Conservation (phyloP, 225 moss, liverwort and hornwort species). For the Anthoceros angustus region DNA sequence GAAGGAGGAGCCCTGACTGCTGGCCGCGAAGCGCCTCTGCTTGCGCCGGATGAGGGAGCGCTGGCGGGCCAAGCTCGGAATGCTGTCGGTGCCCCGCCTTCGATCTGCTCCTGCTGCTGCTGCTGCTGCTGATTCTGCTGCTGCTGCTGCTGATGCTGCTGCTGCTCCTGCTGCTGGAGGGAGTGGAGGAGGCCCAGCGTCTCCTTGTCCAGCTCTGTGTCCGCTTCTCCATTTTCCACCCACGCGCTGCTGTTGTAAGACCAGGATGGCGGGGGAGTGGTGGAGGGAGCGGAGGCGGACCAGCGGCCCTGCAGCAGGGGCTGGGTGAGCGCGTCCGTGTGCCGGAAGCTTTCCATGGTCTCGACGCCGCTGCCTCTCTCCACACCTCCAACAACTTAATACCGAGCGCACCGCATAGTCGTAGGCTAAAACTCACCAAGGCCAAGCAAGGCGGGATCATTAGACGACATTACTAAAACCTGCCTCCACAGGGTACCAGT, state of each 20-base stretch:
- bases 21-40: background rate
- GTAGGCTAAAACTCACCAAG: too few species aligned
- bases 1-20: background rate
- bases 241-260: background rate
- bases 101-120: background rate
- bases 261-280: background rate
- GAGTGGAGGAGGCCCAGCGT: background rate
- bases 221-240: background rate
- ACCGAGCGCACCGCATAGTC: too few species aligned
- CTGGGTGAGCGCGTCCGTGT: background rate
- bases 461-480: too few species aligned
- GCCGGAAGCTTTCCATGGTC: too few species aligned
- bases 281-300: background rate
- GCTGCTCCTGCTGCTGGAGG: background rate
- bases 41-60: background rate
- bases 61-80: background rate
- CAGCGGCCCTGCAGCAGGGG: background rate
- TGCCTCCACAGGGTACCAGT: too few species aligned
- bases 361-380: background rate
- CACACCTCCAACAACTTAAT: background rate
- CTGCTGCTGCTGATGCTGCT: background rate
- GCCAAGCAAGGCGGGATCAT: too few species aligned
- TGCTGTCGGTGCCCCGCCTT: background rate
- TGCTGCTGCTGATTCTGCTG: background rate
- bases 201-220: background rate